Evolutionary conservation across 331 rosid species (phyloP).

Genomic region (Cydonia oblonga): DNA sequence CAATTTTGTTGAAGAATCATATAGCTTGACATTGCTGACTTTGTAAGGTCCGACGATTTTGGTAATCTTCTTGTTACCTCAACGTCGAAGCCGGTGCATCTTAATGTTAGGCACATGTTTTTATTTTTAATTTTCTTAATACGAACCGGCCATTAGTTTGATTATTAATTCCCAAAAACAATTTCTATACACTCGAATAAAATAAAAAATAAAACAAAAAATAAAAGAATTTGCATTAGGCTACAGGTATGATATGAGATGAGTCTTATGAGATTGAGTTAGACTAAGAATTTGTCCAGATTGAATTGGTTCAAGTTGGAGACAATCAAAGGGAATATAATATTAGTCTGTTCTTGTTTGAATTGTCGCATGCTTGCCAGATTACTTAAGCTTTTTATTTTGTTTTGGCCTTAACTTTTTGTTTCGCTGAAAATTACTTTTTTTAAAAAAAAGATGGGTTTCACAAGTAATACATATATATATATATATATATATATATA

Average conservation of each 20-base stretch:
- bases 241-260: neutral
- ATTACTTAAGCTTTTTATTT: neutral
- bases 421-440: neutral
- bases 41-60: constrained; percentile 36
- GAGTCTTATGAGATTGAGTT: neutral
- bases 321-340: neutral
- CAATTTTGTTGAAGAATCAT: constrained; percentile 16
- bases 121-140: neutral
- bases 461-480: no score
- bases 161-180: neutral
- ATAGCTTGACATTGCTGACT: constrained; percentile 19
- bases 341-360: neutral
- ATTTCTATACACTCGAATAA: neutral
- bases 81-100: constrained; percentile 28
- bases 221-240: no score
- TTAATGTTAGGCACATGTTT: constrained; percentile 16
- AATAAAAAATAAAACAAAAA: no score
- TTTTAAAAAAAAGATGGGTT: neutral
- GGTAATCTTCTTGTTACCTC: constrained; percentile 9
- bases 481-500: no score
- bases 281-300: neutral
- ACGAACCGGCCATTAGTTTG: neutral
- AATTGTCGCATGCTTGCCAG: neutral
- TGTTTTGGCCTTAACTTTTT: neutral
- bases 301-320: neutral